These are phyloP conservation scores for Leccinum arenicola DNA, from an alignment of 768 basidiomycete species.

Conservation along the genomic window DNA sequence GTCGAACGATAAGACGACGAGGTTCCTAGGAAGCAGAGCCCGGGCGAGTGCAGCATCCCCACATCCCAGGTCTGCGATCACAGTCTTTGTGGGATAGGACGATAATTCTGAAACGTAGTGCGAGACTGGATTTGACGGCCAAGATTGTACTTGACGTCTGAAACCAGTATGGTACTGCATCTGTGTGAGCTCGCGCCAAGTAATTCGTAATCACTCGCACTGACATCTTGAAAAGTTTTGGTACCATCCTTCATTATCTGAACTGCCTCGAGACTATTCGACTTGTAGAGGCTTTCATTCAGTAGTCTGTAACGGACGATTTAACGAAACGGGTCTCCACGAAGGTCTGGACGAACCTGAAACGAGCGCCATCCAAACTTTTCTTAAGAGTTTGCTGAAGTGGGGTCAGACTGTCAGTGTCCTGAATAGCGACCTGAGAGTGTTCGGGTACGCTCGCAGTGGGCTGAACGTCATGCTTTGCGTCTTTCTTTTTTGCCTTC, in stretches of 20 bases:
- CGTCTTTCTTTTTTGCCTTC: slow-evolving; percentile 20
- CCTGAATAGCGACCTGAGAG: slow-evolving; percentile 8
- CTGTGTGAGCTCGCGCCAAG: slow-evolving; percentile 11
- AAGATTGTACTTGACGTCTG: slow-evolving; percentile 84
- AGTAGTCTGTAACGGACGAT: slow-evolving; percentile 56
- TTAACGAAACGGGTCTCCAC: slow-evolving; percentile 7
- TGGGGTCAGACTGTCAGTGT: slow-evolving; percentile 48
- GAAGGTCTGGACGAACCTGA: slow-evolving; percentile 49
- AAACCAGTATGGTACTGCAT: slow-evolving; percentile 92
- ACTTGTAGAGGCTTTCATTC: slow-evolving; percentile 92
- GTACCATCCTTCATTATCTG: slow-evolving; percentile 85
- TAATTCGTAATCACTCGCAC: slow-evolving; percentile 13
- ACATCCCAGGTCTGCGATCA: slow-evolving; percentile 93
- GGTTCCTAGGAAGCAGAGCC: slow-evolving; percentile 63
- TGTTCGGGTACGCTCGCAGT: slow-evolving; percentile 17
- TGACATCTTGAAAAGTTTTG: slow-evolving; percentile 77
- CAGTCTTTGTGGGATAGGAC: slow-evolving; percentile 57
- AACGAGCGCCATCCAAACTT: slow-evolving; percentile 82
- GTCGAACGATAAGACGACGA: slow-evolving; percentile 76
- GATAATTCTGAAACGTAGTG: slow-evolving; percentile 70
- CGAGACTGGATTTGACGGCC: slow-evolving; percentile 93
- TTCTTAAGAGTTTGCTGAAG: slow-evolving; percentile 79
- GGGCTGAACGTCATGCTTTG: slow-evolving; percentile 19
- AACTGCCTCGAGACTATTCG: slow-evolving; percentile 68
- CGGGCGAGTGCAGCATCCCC: slow-evolving; percentile 90